These are phyloP conservation scores for Neurospora sp. DNA, from an alignment of 495 filamentous ascomycete genomes.

Conservation along the genomic window DNA sequence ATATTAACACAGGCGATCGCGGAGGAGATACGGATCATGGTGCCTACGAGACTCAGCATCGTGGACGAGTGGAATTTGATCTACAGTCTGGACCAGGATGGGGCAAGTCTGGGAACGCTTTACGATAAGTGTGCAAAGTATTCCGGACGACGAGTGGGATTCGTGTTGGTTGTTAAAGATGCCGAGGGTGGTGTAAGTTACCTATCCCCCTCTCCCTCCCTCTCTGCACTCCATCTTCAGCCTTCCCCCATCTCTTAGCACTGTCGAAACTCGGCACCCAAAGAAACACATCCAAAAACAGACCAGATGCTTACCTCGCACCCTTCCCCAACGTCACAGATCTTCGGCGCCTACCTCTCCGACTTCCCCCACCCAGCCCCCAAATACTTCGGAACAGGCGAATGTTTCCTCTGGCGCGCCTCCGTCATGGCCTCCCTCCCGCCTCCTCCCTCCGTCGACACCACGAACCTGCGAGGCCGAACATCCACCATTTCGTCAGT, in stretches of 20 bases:
- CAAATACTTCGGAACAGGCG: slow-evolving; percentile 90
- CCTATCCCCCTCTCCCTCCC: neutral
- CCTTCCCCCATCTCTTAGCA: neutral
- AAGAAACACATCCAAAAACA: neutral
- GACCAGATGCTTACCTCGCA: neutral
- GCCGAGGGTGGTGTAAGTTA: slow-evolving; percentile 55
- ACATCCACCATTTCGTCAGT: slow-evolving; percentile 50
- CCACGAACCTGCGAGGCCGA: slow-evolving; percentile 52
- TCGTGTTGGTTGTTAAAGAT: slow-evolving; percentile 79
- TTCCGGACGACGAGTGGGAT: slow-evolving; percentile 64
- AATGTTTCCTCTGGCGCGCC: slow-evolving; percentile 96
- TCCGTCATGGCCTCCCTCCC: slow-evolving; percentile 52
- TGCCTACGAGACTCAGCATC: slow-evolving; percentile 78
- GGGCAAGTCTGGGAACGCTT: slow-evolving; percentile 74
- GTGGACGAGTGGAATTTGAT: slow-evolving; percentile 76
- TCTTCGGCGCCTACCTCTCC: slow-evolving; percentile 92
- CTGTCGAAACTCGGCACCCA: neutral
- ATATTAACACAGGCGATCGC: slow-evolving; percentile 65
- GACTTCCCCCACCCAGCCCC: slow-evolving; percentile 69
- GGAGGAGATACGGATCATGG: slow-evolving; percentile 85
- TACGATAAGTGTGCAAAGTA: slow-evolving; percentile 62
- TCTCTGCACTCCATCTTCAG: neutral
- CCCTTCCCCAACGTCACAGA: slow-evolving; percentile 12
- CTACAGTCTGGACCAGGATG: slow-evolving; percentile 90
- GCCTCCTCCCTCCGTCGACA: slow-evolving; percentile 67